phyloP scores from a whole-genome alignment of 352 stramenopile genomes.

The Phytophthora litchii region DNA sequence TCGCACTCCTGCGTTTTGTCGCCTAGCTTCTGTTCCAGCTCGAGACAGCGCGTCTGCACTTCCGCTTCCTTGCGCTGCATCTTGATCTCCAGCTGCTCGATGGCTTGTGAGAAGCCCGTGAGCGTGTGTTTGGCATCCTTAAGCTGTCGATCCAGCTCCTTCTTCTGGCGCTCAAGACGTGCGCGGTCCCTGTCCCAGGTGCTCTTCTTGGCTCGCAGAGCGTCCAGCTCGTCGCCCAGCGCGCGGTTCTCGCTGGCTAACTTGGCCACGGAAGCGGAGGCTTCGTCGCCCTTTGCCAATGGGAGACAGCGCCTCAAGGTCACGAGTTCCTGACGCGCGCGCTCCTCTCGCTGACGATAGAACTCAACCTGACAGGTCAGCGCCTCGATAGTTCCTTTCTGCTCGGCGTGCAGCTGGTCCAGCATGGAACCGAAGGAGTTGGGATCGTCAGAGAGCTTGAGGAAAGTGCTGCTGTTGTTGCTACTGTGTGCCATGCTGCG shows the following conservation, averaged over 20 bases:
- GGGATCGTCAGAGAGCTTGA: slow-evolving; percentile 44
- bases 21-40: slow-evolving; percentile 56
- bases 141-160: slow-evolving; percentile 62
- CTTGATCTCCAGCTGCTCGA: slow-evolving; percentile 82
- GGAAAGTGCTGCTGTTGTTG: slow-evolving; percentile 23
- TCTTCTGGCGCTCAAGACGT: slow-evolving; percentile 48
- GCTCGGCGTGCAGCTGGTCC: slow-evolving; percentile 79
- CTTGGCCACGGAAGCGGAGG: slow-evolving; percentile 39
- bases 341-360: slow-evolving; percentile 77
- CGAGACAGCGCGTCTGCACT: slow-evolving; percentile 55
- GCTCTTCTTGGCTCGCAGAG: slow-evolving; percentile 42
- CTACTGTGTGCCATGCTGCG: slow-evolving; percentile 21
- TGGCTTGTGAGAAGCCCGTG: slow-evolving; percentile 62
- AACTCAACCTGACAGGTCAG: slow-evolving; percentile 79
- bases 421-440: slow-evolving; percentile 62
- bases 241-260: slow-evolving; percentile 62
- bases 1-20: slow-evolving; percentile 51
- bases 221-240: slow-evolving; percentile 67
- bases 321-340: slow-evolving; percentile 65
- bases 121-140: slow-evolving; percentile 64
- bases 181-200: slow-evolving; percentile 50
- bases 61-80: slow-evolving; percentile 76
- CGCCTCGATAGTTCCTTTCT: slow-evolving; percentile 85
- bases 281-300: slow-evolving; percentile 30
- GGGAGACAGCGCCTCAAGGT: slow-evolving; percentile 54